Evolutionary conservation across 2,329 filamentous ascomycete genomes (phyloP), one percentile per base, ranked within the genome.

Genomic region (Cytospora paraplurivora): DNA sequence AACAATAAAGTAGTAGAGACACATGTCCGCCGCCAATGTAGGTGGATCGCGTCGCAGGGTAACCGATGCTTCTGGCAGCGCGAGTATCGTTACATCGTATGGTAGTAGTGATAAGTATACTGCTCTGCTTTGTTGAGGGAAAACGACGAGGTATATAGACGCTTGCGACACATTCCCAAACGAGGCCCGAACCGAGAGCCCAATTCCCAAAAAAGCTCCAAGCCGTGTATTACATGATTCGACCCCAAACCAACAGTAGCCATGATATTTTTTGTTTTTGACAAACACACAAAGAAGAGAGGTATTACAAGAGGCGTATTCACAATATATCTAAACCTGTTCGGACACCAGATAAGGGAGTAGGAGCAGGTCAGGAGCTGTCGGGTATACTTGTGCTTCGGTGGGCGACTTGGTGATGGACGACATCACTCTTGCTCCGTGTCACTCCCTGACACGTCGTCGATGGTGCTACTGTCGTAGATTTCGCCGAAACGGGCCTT

Each of bases 401-500:
- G n/a, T 21, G 38, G n/a, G 7, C 44, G 17, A 32, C 34, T 27
- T 27, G 27, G 4, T 27, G 27, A 17, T 17, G n/a, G 44, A n/a
- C 38, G n/a, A 38, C 32, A 33, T 67, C 65, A 70, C 64, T 75
- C 74, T 63, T 75, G 72, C 63, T 76, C 75, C 19, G 74, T 75
- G 38, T 75, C 75, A 65, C 73, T 76, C 51, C 72, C 76, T 37
- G 74, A 72, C 8, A 60, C 57, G 27, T 71, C 67, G 13, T 67
- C 66, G 17, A 69, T 66, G 63, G 69, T 71, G 21, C 19, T 21
- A 32, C 34, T 47, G 15, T 55, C 49, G 57, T 72, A 72, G 38
- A 86, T 71, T 6, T 77, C 74, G 49, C 84, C 85, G 66, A 79
- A 86, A 56, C 72, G 77, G 35, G 77, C 78, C 71, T 83, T 87